A percentile compares a stretch with the other conserved stretches of the same genome.
These are phyloP conservation scores for Entomophthora muscae DNA, from an alignment of 371 early-diverging fungal species.

Conservation along the genomic window DNA sequence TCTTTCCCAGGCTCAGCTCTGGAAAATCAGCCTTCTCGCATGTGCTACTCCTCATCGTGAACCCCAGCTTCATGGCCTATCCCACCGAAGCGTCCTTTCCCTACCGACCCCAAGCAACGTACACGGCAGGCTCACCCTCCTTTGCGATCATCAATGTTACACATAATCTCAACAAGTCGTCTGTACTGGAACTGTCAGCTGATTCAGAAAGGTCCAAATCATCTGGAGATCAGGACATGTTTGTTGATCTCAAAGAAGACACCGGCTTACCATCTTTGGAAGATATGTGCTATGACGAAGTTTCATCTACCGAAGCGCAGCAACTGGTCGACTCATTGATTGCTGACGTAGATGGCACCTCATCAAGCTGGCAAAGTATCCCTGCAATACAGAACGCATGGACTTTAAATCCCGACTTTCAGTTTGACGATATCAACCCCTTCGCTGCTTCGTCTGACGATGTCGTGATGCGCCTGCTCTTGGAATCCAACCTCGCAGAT, in stretches of 20 bases:
- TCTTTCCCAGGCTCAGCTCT: not conserved
- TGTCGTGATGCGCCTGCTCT: no score
- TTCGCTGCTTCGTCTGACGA: no score
- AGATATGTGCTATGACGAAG: not conserved
- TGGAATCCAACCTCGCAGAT: not conserved
- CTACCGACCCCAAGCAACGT: not conserved
- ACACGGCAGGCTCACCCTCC: not conserved
- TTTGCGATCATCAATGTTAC: not conserved
- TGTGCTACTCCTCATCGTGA: not conserved
- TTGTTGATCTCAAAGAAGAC: not conserved
- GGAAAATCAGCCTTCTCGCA: not conserved
- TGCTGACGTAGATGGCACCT: no score
- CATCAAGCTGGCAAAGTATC: not conserved
- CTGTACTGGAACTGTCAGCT: no score
- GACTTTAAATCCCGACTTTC: not conserved
- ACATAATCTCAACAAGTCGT: no score
- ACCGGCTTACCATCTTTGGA: not conserved
- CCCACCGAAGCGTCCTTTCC: not conserved
- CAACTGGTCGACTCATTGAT: not conserved
- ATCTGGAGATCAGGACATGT: not conserved
- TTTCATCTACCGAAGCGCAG: not conserved
- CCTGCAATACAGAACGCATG: not conserved
- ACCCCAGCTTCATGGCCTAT: not conserved
- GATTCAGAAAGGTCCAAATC: not conserved
- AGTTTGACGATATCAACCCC: not conserved